A percentile compares a stretch with the other conserved stretches of the same genome.
Evolutionary conservation across 1,284 basidiomycete genomes (phyloP).

Genomic region (Puccinia coronata): DNA sequence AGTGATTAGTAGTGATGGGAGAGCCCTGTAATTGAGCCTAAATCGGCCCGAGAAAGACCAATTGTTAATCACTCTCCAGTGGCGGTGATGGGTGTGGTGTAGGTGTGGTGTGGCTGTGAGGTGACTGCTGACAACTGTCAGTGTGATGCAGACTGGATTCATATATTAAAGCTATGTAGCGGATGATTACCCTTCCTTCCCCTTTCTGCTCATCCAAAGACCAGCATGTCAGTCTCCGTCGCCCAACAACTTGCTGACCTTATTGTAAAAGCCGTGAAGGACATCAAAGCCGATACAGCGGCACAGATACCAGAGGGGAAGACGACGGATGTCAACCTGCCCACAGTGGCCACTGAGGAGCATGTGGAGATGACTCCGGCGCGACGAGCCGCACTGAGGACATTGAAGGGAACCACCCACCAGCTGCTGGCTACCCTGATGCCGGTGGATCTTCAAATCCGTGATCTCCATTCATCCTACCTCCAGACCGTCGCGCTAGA

Average conservation of each 20-base stretch:
- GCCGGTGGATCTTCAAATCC: background rate
- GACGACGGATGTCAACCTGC: slow-evolving; percentile 9
- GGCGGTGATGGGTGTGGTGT: no score
- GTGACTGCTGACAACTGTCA: no score
- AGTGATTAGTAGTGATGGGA: no score
- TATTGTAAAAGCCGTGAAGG: slow-evolving; percentile 10
- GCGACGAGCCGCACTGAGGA: slow-evolving; percentile 1
- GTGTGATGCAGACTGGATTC: no score
- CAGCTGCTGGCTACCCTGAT: background rate
- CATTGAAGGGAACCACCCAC: slow-evolving; percentile 7
- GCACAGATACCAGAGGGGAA: background rate
- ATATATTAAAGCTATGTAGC: no score
- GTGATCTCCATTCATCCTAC: background rate
- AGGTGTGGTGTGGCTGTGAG: no score
- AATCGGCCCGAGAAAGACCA: no score
- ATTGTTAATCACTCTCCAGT: no score
- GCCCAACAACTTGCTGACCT: slow-evolving; percentile 10
- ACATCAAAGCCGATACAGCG: slow-evolving; percentile 11
- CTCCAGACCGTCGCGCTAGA: background rate
- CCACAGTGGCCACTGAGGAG: slow-evolving; percentile 7
- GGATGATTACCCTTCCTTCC: no score
- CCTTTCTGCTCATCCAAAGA: no score
- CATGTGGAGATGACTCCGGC: background rate
- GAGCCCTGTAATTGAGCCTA: no score
- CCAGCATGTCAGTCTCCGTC: background rate